Evolutionary conservation across 257 asterid genomes (phyloP).

Genomic region (Jaltomata sinuosa): DNA sequence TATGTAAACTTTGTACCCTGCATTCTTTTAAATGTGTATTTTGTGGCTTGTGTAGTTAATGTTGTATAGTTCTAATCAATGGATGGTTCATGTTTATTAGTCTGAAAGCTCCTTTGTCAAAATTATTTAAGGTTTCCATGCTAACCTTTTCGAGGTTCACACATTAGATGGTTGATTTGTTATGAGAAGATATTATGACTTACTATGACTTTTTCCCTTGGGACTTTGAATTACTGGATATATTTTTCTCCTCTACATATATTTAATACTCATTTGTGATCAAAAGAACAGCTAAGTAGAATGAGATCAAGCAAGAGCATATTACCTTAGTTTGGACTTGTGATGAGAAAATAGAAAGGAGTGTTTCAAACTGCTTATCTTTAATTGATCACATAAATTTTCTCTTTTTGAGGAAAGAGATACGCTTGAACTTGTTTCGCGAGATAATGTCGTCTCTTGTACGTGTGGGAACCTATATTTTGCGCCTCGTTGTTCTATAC

Average conservation of each 20-base stretch:
- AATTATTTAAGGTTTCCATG: not conserved
- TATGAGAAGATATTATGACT: not conserved
- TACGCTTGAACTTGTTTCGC: not conserved
- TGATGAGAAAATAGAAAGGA: not conserved
- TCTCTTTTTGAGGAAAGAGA: not conserved
- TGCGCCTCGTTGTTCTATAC: not conserved
- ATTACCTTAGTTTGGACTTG: not conserved
- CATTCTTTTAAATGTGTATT: not conserved
- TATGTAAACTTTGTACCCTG: slow-evolving; percentile 18
- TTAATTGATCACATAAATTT: not conserved
- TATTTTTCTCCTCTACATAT: not conserved
- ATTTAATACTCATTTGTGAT: not conserved
- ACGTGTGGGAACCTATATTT: not conserved
- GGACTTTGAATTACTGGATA: not conserved
- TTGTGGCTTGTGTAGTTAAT: not conserved
- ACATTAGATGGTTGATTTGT: not conserved
- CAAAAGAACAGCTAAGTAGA: not conserved
- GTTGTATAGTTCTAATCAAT: not conserved
- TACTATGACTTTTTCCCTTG: not conserved
- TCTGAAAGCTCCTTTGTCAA: not conserved
- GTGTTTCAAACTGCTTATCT: not conserved
- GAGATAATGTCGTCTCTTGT: not conserved
- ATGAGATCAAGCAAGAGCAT: not conserved
- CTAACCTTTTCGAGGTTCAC: not conserved
- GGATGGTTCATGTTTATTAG: not conserved